These are phyloP conservation scores for Apiospora sp. DNA, from an alignment of 2,329 filamentous ascomycete species.

Conservation along the genomic window DNA sequence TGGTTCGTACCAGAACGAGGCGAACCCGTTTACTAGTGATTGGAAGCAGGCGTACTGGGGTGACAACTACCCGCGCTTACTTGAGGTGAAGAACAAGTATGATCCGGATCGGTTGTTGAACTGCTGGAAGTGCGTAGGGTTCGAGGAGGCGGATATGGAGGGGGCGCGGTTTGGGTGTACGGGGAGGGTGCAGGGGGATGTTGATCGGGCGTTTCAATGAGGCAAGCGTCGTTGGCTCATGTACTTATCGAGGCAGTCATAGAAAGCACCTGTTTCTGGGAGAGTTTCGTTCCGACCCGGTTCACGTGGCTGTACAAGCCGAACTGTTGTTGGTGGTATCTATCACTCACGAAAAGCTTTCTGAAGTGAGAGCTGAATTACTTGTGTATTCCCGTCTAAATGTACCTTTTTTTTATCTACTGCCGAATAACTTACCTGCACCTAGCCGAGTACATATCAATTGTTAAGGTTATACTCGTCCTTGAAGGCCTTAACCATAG, in stretches of 20 bases:
- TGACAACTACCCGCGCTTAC: constrained; percentile 41
- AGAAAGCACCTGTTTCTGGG: too few relatives aligned
- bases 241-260: too few relatives aligned
- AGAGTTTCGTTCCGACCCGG: too few relatives aligned
- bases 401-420: neutral
- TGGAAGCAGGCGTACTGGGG: constrained; percentile 47
- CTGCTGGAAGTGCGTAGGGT: constrained; percentile 37
- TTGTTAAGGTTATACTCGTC: too few relatives aligned
- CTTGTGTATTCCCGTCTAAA: neutral
- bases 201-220: neutral
- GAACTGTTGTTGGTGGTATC: too few relatives aligned
- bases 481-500: too few relatives aligned
- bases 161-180: constrained; percentile 28
- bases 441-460: too few relatives aligned
- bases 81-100: constrained; percentile 41
- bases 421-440: neutral
- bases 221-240: too few relatives aligned
- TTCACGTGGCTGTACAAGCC: too few relatives aligned
- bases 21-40: constrained; percentile 46
- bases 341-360: neutral
- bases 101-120: constrained; percentile 47
- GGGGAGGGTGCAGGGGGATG: constrained; percentile 29
- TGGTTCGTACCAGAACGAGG: constrained; percentile 51
- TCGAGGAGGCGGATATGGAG: constrained; percentile 32
- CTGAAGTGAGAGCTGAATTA: neutral